phyloP scores from a whole-genome alignment of 805 yeast genomes.

The Millerozyma miso region DNA sequence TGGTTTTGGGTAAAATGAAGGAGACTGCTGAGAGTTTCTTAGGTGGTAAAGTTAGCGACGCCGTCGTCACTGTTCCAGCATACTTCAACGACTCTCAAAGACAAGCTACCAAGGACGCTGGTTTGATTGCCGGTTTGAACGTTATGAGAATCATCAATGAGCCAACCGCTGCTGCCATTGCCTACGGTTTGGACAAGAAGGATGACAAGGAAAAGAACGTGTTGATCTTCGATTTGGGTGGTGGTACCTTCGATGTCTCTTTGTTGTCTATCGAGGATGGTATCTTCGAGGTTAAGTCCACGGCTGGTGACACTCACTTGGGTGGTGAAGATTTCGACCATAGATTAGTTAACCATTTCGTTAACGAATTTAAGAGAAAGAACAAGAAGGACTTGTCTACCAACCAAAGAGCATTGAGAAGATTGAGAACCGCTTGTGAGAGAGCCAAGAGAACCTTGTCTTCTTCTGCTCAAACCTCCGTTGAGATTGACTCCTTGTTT shows the following conservation, averaged over 20 bases:
- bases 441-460: conserved; percentile 99
- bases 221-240: conserved; percentile 47
- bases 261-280: conserved; percentile 45
- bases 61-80: conserved; percentile 96
- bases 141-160: conserved; percentile 93
- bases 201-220: conserved; percentile 62
- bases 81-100: conserved; percentile 97
- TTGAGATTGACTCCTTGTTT: conserved; percentile 90
- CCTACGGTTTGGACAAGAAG: conserved; percentile 46
- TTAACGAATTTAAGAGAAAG: conserved; percentile 95
- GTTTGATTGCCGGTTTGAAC: conserved; percentile 92
- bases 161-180: conserved; percentile 85
- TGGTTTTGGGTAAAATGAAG: conserved; percentile 88
- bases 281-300: conserved; percentile 46
- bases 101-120: conserved; percentile 98
- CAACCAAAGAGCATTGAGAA: conserved; percentile 97
- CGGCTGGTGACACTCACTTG: conserved; percentile 47
- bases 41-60: conserved; percentile 58
- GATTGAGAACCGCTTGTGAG: conserved; percentile 98
- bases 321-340: conserved; percentile 99
- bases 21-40: conserved; percentile 87
- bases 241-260: conserved; percentile 47
- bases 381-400: conserved; percentile 88
- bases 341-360: conserved; percentile 92
- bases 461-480: conserved; percentile 85